A percentile compares a stretch with the other conserved stretches of the same genome.
Evolutionary conservation across 768 basidiomycete genomes (phyloP).

Genomic region (Russula sp.): DNA sequence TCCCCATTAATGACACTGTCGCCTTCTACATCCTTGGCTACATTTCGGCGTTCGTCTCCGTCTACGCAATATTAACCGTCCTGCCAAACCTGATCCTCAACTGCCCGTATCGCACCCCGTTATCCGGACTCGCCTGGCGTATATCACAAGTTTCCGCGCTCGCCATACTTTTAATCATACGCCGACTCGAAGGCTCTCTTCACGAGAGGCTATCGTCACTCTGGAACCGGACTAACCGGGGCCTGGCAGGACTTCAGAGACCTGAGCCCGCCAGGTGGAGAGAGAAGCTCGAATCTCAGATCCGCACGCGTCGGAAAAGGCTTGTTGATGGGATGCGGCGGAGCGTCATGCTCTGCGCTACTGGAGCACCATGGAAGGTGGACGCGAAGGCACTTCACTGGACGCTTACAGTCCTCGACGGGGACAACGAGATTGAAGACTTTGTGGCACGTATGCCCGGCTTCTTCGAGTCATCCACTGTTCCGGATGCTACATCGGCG

Average conservation of each 20-base stretch:
- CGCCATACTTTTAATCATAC: not conserved
- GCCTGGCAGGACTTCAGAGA: not conserved
- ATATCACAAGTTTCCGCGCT: not conserved
- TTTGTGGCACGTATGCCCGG: constrained; percentile 14
- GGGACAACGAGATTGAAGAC: constrained; percentile 11
- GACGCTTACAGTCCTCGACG: constrained; percentile 14
- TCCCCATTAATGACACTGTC: constrained; percentile 3
- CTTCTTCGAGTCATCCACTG: not conserved
- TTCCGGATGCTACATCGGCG: not conserved
- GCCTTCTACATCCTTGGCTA: not conserved
- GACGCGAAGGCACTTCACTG: constrained; percentile 11
- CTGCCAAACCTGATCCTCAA: constrained; percentile 8
- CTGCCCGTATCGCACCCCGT: constrained; percentile 13
- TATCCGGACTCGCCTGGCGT: not conserved
- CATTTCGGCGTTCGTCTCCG: not conserved
- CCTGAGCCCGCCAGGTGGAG: constrained; percentile 7
- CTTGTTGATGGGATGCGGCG: constrained; percentile 2
- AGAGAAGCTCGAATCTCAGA: not conserved
- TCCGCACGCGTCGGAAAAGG: constrained; percentile 2
- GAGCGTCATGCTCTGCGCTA: not conserved
- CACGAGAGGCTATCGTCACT: not conserved
- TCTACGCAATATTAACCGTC: not conserved
- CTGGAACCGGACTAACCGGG: not conserved
- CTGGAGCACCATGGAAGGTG: not conserved
- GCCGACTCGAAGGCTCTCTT: not conserved